A percentile compares a stretch with the other conserved stretches of the same genome.
These are phyloP conservation scores for Podospora fimiseda DNA, from an alignment of 495 filamentous ascomycete species.

Conservation along the genomic window DNA sequence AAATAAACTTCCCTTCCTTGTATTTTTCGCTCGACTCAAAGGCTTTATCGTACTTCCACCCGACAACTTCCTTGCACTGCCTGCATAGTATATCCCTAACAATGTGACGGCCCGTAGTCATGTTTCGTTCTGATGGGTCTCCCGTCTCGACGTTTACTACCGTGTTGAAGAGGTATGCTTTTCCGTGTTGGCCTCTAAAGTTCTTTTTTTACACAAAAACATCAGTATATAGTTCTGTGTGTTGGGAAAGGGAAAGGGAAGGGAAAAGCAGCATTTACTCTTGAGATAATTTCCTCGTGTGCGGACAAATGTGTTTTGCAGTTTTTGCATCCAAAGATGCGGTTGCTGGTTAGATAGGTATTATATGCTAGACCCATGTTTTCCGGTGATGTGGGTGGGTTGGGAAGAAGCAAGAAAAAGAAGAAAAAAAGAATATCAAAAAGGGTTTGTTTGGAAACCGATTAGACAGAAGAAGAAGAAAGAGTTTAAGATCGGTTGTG, in stretches of 20 bases:
- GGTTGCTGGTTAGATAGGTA: slow-evolving; percentile 80
- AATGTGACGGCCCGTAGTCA: slow-evolving; percentile 95
- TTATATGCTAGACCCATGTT: slow-evolving; percentile 95
- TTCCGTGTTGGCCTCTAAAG: slow-evolving; percentile 97
- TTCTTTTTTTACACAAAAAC: slow-evolving; percentile 70
- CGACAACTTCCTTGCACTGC: slow-evolving; percentile 85
- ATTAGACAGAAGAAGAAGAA: too few relatives aligned
- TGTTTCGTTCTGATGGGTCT: slow-evolving; percentile 85
- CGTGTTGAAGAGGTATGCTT: slow-evolving; percentile 90
- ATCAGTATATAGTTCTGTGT: too few relatives aligned
- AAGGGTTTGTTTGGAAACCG: background rate
- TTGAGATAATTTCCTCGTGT: slow-evolving; percentile 91
- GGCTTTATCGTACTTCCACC: slow-evolving; percentile 99
- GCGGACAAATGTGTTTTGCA: slow-evolving; percentile 95
- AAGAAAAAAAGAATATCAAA: too few relatives aligned
- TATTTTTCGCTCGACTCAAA: slow-evolving; percentile 91
- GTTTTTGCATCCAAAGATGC: slow-evolving; percentile 90
- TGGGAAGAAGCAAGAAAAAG: too few relatives aligned
- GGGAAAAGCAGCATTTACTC: slow-evolving; percentile 50
- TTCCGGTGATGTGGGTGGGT: slow-evolving; percentile 16
- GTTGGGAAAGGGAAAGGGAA: background rate
- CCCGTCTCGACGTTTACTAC: slow-evolving; percentile 84
- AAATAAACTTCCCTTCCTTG: slow-evolving; percentile 96
- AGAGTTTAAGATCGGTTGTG: too few relatives aligned
- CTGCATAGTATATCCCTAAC: slow-evolving; percentile 87